A percentile compares a stretch with the other conserved stretches of the same genome.
These are phyloP conservation scores for Pleurotus sapidus DNA, from an alignment of 768 basidiomycete species.

Conservation along the genomic window DNA sequence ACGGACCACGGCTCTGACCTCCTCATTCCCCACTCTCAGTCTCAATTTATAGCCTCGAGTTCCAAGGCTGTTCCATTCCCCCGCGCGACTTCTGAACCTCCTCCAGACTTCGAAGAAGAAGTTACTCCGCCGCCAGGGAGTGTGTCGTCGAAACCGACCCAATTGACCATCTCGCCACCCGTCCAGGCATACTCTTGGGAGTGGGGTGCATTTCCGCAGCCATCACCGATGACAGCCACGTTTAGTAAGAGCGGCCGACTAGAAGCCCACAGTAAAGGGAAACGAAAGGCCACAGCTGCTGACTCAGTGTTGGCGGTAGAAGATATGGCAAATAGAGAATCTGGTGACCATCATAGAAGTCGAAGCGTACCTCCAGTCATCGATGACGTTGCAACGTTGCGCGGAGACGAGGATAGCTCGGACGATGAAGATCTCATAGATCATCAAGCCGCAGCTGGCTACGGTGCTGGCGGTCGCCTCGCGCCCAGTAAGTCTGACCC, in stretches of 20 bases:
- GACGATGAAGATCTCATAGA: conserved; percentile 21
- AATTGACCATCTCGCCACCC: conserved; percentile 15
- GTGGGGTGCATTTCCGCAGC: conserved; percentile 88
- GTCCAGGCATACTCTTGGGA: conserved; percentile 88
- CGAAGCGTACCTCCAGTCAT: conserved; percentile 13
- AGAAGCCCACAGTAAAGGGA: conserved; percentile 21
- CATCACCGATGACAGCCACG: conserved; percentile 58
- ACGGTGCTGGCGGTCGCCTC: conserved; percentile 52
- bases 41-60: conserved; percentile 10
- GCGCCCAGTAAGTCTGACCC: conserved; percentile 58
- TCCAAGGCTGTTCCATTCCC: conserved; percentile 27
- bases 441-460: conserved; percentile 15
- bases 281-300: conserved; percentile 22
- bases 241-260: conserved; percentile 45
- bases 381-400: neutral
- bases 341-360: conserved; percentile 5
- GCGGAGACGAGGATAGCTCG: conserved; percentile 17
- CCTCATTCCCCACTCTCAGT: conserved; percentile 17
- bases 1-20: conserved; percentile 25
- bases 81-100: conserved; percentile 62
- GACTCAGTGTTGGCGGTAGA: conserved; percentile 12
- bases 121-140: conserved; percentile 9
- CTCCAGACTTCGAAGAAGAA: conserved; percentile 39
- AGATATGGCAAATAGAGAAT: neutral
- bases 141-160: conserved; percentile 11